A percentile compares a stretch with the other conserved stretches of the same genome.
Conservation (phyloP, 192 early-diverging fungal genomes). For the Gigaspora rosea region DNA sequence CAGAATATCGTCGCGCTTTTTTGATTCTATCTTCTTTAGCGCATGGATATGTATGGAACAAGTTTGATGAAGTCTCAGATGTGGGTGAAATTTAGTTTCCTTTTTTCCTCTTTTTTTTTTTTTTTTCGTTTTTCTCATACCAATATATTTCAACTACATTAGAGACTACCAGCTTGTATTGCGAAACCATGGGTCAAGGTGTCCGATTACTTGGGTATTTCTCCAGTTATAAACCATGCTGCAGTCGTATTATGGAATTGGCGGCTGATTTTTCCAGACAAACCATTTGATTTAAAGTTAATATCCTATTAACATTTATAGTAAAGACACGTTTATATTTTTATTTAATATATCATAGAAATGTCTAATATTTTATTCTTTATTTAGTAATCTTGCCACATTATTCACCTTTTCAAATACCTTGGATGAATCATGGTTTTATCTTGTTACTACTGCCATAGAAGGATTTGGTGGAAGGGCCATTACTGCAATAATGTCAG, state of each 20-base stretch:
- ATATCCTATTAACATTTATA: background rate
- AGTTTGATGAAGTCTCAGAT: conserved; percentile 72
- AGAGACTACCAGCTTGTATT: conserved; percentile 74
- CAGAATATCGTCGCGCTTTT: conserved; percentile 87
- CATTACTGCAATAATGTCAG: conserved; percentile 66
- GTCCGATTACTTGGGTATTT: conserved; percentile 74
- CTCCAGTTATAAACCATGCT: conserved; percentile 87
- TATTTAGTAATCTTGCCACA: conserved; percentile 72
- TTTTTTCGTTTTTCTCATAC: conserved; percentile 9
- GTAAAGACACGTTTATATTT: background rate
- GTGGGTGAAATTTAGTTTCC: conserved; percentile 43
- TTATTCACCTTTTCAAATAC: conserved; percentile 84
- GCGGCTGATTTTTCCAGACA: conserved; percentile 78
- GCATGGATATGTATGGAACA: conserved; percentile 92
- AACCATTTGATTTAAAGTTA: conserved; percentile 72
- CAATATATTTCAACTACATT: background rate
- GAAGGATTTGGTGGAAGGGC: conserved; percentile 78
- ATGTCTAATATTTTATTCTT: conserved; percentile 5
- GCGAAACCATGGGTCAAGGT: conserved; percentile 83
- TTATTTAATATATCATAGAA: background rate
- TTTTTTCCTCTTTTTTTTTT: background rate
- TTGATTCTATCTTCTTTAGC: conserved; percentile 84
- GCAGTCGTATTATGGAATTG: conserved; percentile 92
- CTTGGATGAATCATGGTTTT: conserved; percentile 97
- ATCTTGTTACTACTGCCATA: conserved; percentile 86